Conservation (phyloP, 768 basidiomycete species). For the Tulasnella sp. region DNA sequence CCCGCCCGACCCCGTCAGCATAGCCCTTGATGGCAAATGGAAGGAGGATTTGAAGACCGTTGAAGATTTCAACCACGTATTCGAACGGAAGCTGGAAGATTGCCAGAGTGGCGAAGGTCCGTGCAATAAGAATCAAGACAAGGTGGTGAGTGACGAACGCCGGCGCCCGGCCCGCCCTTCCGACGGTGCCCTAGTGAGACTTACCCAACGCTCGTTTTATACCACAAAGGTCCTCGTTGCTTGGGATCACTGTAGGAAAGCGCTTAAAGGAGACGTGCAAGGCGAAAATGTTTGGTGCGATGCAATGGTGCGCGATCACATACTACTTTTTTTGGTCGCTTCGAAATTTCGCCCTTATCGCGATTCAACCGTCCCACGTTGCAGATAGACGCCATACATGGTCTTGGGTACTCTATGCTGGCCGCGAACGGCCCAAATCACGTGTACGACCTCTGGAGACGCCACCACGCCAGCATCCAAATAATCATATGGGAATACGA, state of each 20-base stretch:
- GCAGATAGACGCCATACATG: not conserved
- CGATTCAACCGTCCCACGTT: not conserved
- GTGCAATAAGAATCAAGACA: not conserved
- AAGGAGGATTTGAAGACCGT: not conserved
- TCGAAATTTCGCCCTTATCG: too few relatives aligned
- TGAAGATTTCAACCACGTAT: not conserved
- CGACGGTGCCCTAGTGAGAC: too few relatives aligned
- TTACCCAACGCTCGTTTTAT: not conserved
- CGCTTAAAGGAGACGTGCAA: not conserved
- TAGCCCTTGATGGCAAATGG: not conserved
- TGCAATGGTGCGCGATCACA: not conserved
- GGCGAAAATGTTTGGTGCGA: constrained; percentile 4
- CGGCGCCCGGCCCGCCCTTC: too few relatives aligned
- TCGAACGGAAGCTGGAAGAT: not conserved
- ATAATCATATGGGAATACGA: not conserved
- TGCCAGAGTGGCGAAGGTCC: not conserved
- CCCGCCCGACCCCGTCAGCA: not conserved
- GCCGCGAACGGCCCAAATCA: not conserved
- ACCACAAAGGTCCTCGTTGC: not conserved
- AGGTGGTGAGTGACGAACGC: constrained; percentile 4
- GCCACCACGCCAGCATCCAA: not conserved
- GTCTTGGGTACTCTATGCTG: not conserved
- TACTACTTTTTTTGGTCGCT: not conserved
- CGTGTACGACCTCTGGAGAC: not conserved
- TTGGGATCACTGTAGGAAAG: not conserved